phyloP scores from a whole-genome alignment of 371 early-diverging fungal species.

The Nematocida homosporus region DNA sequence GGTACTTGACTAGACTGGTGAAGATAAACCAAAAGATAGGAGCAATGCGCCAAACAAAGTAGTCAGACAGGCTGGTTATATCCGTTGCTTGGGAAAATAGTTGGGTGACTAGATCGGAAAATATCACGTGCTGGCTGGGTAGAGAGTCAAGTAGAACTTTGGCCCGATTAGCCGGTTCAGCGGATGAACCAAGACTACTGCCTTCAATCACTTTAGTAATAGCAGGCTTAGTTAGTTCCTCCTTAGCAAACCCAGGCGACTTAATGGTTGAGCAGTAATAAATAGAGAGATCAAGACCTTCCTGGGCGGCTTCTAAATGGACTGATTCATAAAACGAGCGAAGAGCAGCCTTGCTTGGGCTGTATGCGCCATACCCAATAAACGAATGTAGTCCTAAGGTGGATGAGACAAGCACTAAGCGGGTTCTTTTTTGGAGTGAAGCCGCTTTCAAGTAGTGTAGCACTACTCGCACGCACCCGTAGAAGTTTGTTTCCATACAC shows the following conservation, averaged over 20 bases:
- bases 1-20: background rate
- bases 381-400: conserved; percentile 72
- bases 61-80: conserved; percentile 12
- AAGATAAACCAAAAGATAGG: conserved; percentile 35
- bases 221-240: conserved; percentile 76
- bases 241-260: conserved; percentile 74
- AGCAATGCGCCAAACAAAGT: conserved; percentile 11
- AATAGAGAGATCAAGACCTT: conserved; percentile 73
- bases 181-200: background rate
- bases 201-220: conserved; percentile 75
- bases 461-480: conserved; percentile 71
- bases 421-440: conserved; percentile 60
- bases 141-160: conserved; percentile 15
- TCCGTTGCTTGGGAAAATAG: conserved; percentile 37
- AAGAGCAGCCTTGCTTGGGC: conserved; percentile 77
- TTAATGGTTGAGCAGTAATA: conserved; percentile 77
- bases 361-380: conserved; percentile 76
- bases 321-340: conserved; percentile 71
- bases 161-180: conserved; percentile 36
- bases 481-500: conserved; percentile 74
- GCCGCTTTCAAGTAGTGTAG: conserved; percentile 10
- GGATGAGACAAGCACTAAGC: conserved; percentile 75
- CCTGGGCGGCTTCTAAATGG: conserved; percentile 72
- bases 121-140: conserved; percentile 1
- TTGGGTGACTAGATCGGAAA: conserved; percentile 33